Conservation (phyloP, 441 rosid species). For the Codiaeum variegatum region DNA sequence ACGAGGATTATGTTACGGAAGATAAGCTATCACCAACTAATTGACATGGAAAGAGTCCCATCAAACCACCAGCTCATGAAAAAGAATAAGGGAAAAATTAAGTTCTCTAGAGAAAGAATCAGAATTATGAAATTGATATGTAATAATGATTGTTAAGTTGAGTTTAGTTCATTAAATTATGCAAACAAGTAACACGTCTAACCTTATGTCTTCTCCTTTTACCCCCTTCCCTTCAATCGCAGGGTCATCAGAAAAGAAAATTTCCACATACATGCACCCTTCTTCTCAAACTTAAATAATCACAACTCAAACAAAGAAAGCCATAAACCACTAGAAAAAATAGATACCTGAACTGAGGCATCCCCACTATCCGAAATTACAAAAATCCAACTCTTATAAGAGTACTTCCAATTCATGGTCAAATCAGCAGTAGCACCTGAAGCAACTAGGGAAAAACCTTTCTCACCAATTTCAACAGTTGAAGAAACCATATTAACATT, state of each 20-base stretch:
- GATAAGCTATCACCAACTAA: not conserved
- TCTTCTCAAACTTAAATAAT: conserved; percentile 2
- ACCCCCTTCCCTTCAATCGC: no score
- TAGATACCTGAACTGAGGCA: conserved; percentile 61
- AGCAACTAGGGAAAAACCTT: conserved; percentile 48
- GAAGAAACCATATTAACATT: conserved; percentile 47
- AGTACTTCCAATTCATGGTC: conserved; percentile 72
- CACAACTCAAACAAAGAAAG: not conserved
- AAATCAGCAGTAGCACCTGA: conserved; percentile 60
- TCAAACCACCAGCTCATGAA: not conserved
- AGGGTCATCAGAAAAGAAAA: no score
- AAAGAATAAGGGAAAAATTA: not conserved
- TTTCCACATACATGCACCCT: not conserved
- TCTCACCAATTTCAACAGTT: conserved; percentile 41
- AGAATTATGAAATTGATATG: not conserved
- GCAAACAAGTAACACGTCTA: not conserved
- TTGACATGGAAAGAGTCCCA: no score
- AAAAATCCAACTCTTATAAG: conserved; percentile 48
- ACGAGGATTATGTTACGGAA: not conserved
- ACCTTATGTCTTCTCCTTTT: not conserved
- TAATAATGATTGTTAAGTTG: not conserved
- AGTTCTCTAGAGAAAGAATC: not conserved
- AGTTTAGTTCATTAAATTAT: not conserved
- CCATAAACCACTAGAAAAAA: not conserved
- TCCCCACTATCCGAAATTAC: conserved; percentile 55